Evolutionary conservation across 208 protist species (phyloP), one percentile per base, ranked within the genome.

Genomic region (Phytomonas serpens): DNA sequence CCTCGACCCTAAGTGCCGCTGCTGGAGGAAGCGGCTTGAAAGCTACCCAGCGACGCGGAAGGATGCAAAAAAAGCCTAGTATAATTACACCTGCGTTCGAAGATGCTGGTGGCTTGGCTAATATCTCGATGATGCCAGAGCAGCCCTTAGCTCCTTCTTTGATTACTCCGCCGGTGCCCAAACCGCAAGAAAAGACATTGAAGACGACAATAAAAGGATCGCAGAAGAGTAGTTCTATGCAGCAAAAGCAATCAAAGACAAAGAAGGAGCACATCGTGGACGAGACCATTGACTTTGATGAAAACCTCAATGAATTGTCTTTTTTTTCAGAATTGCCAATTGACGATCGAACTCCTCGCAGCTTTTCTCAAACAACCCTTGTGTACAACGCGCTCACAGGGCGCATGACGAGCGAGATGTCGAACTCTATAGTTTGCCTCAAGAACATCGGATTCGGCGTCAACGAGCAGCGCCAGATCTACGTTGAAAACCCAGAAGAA

Each of bases 331-430:
- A 70, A 40, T 19, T 70, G n/a, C 38, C 19, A 27, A 27, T 2
- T 7, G 47, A 57, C 5, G 47, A 57, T 7, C 47, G 19, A 4
- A 16, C 33, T 2, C 40, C 30, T 57, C 62, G 19, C 70, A 81
- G 32, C 67, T 52, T 40, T 72, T 67, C 10, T n/a, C 71, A 83
- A 64, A 77, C 75, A 10, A 83, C 78, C 61, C 80, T 95, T 34
- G 81, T 95, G 38, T 95, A 93, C 78, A 95, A 95, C 77, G 79
- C 90, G 9, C 70, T 95, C 10, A 95, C 74, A 33, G 90, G 90
- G 33, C 90, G 90, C 78, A 92, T 95, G 87, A 90, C 86, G 10
- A 93, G 82, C 38, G 87, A 93, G 67, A 79, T 62, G 37, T 90
- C 90, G 14, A 73, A 69, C 40, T 84, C 84, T 2, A 81, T 95